A percentile compares a stretch with the other conserved stretches of the same genome.
phyloP scores from a whole-genome alignment of 108 stramenopile genomes.

The Pseudonitzschia delicatissima region DNA sequence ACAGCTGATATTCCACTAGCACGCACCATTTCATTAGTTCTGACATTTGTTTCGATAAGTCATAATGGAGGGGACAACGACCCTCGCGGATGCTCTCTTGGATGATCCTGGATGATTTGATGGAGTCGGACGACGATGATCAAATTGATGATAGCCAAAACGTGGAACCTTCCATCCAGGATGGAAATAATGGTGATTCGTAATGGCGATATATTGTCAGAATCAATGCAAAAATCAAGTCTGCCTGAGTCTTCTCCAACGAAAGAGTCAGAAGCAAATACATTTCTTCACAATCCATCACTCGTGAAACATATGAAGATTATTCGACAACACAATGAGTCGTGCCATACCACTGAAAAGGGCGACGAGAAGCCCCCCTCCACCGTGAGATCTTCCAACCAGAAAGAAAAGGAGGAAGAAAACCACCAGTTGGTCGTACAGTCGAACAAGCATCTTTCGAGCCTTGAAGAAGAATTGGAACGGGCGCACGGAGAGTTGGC shows the following conservation, averaged over 20 bases:
- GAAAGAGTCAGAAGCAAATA: background rate
- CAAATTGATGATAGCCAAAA: slow-evolving; percentile 11
- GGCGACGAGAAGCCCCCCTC: background rate
- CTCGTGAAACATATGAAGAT: slow-evolving; percentile 38
- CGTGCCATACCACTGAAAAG: background rate
- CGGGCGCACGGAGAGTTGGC: slow-evolving; percentile 53
- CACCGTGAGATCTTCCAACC: slow-evolving; percentile 2
- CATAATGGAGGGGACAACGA: slow-evolving; percentile 46
- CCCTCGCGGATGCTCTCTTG: slow-evolving; percentile 69
- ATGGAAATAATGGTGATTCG: background rate
- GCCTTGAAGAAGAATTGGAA: slow-evolving; percentile 55
- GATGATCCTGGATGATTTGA: slow-evolving; percentile 84
- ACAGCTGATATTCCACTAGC: no score
- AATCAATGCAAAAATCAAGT: background rate
- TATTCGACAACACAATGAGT: slow-evolving; percentile 15
- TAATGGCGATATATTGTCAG: no score
- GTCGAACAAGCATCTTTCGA: slow-evolving; percentile 60
- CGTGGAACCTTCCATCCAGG: slow-evolving; percentile 10
- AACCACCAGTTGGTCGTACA: slow-evolving; percentile 63
- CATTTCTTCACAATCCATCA: slow-evolving; percentile 29
- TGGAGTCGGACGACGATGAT: slow-evolving; percentile 60
- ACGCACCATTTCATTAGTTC: no score
- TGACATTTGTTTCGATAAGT: no score
- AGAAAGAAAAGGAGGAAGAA: slow-evolving; percentile 53
- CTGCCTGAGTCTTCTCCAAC: slow-evolving; percentile 5